These are phyloP conservation scores for Corchorus olitorius DNA, from an alignment of 345 rosid species.

Conservation along the genomic window DNA sequence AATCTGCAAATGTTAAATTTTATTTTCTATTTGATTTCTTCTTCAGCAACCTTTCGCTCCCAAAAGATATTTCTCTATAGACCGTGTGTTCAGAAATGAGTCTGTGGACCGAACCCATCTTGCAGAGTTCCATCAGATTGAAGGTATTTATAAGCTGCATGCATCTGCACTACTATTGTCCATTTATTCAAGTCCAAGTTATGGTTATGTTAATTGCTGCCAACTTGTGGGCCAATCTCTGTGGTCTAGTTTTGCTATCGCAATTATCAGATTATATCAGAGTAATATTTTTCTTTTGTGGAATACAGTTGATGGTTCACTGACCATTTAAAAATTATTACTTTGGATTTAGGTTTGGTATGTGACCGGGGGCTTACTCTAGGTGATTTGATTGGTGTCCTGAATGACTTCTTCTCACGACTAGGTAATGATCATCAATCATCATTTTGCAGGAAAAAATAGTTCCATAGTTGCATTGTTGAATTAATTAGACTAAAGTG, in stretches of 20 bases:
- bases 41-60: slow-evolving; percentile 65
- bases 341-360: slow-evolving; percentile 66
- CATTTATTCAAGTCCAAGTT: not conserved
- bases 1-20: slow-evolving; percentile 2
- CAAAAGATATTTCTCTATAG: slow-evolving; percentile 90
- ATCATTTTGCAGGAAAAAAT: slow-evolving; percentile 15
- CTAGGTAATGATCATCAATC: slow-evolving; percentile 49
- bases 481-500: slow-evolving; percentile 10
- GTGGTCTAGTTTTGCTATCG: not conserved
- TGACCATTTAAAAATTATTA: slow-evolving; percentile 10
- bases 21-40: slow-evolving; percentile 10
- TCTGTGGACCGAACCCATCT: slow-evolving; percentile 95
- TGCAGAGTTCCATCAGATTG: slow-evolving; percentile 97
- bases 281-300: not conserved
- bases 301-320: not conserved
- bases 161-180: not conserved
- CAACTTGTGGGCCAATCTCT: not conserved
- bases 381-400: slow-evolving; percentile 86
- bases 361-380: slow-evolving; percentile 95
- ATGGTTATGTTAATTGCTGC: slow-evolving; percentile 3
- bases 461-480: not conserved
- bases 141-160: slow-evolving; percentile 54
- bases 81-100: slow-evolving; percentile 98
- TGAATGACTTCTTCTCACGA: slow-evolving; percentile 86
- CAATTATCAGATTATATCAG: not conserved